Evolutionary conservation across 2,329 filamentous ascomycete species (phyloP), one percentile per base, ranked within the genome.

Genomic region (Pezicula neosporulosa): DNA sequence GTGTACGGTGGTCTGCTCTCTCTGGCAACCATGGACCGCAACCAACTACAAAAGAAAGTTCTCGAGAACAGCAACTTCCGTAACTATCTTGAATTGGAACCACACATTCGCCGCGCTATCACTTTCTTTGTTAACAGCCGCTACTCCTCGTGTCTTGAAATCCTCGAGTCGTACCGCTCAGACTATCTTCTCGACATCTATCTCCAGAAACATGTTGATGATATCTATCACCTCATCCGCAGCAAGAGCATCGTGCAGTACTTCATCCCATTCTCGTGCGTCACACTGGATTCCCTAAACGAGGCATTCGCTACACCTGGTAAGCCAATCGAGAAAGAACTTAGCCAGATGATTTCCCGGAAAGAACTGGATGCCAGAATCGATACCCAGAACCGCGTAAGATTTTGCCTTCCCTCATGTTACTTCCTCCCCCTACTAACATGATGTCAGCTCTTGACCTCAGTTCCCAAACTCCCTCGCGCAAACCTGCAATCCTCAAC

Each of bases 181-280:
- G 94, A 99, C 69, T 97, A 94, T 67, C 77, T 92, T n/a, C 82
- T 97, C 5, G 94, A 99, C 65, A 75, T 96, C 18, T 87, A 96
- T 67, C 80, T 99, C 6, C 85, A 89, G 53, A 82, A 78, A 55
- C 89, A 96, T 58, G 75, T 97, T 16, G 65, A 78, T 36, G 71
- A 74, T 1, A 76, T 99, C 18, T 94, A 92, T 71, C 75, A 79
- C 10, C 74, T 77, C 44, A 91, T 99, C 60, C 84, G 94, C 52
- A 88, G 81, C 63, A 97, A 97, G 73, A 93, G 92, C 63, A 97
- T 99, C 53, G 82, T 92, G 21, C 90, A 96, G 65, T 97, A 97
- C 71, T 87, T 96, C 61, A 79, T 90, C 21, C 92, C 94, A 0
- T 99, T 96, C 69, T 95, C 87, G 39, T 86, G 86, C 58, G 90